Evolutionary conservation across 495 filamentous ascomycete genomes (phyloP).

Genomic region (Glarea lozoyensis): DNA sequence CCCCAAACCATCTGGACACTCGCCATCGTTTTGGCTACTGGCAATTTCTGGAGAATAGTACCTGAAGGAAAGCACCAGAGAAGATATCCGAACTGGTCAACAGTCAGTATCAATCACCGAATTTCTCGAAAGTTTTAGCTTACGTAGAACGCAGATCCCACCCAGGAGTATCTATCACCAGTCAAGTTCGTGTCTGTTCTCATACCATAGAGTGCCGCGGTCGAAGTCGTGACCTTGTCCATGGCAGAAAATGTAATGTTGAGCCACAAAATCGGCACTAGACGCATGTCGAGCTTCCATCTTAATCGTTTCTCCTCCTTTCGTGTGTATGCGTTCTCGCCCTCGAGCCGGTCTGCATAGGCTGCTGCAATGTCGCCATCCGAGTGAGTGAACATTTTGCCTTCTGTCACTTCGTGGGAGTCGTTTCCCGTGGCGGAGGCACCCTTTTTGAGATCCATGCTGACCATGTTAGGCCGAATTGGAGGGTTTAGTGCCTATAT

Average conservation of each 20-base stretch:
- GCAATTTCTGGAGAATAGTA: slow-evolving; percentile 41
- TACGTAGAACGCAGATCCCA: slow-evolving; percentile 22
- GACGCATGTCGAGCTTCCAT: slow-evolving; percentile 33
- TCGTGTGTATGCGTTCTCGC: slow-evolving; percentile 8
- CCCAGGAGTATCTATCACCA: slow-evolving; percentile 25
- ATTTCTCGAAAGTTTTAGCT: not conserved
- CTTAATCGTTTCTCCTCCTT: slow-evolving; percentile 29
- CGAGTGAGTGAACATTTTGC: not conserved
- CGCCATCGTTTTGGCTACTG: slow-evolving; percentile 32
- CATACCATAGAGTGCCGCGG: slow-evolving; percentile 26
- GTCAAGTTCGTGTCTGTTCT: slow-evolving; percentile 23
- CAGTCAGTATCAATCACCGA: not conserved
- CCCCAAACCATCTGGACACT: slow-evolving; percentile 38
- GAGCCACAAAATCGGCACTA: slow-evolving; percentile 33
- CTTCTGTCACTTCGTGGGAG: not conserved
- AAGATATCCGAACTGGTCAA: slow-evolving; percentile 46
- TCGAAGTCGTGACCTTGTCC: slow-evolving; percentile 29
- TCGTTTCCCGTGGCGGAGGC: not conserved
- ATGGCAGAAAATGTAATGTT: slow-evolving; percentile 23
- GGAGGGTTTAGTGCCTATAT: too few species aligned
- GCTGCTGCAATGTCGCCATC: slow-evolving; percentile 10
- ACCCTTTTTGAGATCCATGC: not conserved
- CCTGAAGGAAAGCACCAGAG: slow-evolving; percentile 36
- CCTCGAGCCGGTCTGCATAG: slow-evolving; percentile 3
- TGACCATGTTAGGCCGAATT: too few species aligned